Base-by-base conservation (phyloP, 2,329 filamentous ascomycete species). In the Ceratocystis alfenasii region DNA sequence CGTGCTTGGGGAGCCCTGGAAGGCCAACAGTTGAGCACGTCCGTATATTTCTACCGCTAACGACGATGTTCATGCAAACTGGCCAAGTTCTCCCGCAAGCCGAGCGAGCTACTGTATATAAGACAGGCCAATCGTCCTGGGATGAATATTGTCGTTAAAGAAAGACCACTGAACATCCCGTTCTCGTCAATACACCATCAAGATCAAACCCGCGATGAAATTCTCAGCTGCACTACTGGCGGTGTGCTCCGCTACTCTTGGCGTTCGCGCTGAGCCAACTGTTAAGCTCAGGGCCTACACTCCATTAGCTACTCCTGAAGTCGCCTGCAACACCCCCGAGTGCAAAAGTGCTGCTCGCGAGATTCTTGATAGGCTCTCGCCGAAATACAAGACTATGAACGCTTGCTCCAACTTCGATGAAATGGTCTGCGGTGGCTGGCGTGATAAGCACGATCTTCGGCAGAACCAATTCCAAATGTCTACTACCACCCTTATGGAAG, bases 361-460 rank as follows among this genome's bases (percentile, higher is more conserved):
- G 28, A 71, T 74, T 6, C 65, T 74, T 0, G 70, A 69, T 25
- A 72, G 70, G 7, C 67, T 75, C 0, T 71, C 73, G 1, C 69
- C 71, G 6, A 67, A 84, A 62, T 85, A 87, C 73, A 77, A 82
- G 68, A 74, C 81, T 1, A 76, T 89, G 46, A 85, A 89, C 71
- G 82, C 87, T 1, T 90, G 87, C 70, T 80, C 78, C n/a, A 75
- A 88, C 70, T 90, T 90, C 67, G 84, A 88, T 67, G 78, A 85
- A 72, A 80, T 85, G 65, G 84, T 84, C 22, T 89, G 87, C 70
- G 85, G 84, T 66, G 86, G 86, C 10, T 89, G 86, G 81, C 77
- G 80, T 65, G 78, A 83, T 22, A 78, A 77, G 10, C 82, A 88
- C 74, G 85, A 88, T 70, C 79, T 89, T 66, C 81, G 86, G 1